Evolutionary conservation across 495 filamentous ascomycete species (phyloP).

Genomic region (Penicillium desertorum): DNA sequence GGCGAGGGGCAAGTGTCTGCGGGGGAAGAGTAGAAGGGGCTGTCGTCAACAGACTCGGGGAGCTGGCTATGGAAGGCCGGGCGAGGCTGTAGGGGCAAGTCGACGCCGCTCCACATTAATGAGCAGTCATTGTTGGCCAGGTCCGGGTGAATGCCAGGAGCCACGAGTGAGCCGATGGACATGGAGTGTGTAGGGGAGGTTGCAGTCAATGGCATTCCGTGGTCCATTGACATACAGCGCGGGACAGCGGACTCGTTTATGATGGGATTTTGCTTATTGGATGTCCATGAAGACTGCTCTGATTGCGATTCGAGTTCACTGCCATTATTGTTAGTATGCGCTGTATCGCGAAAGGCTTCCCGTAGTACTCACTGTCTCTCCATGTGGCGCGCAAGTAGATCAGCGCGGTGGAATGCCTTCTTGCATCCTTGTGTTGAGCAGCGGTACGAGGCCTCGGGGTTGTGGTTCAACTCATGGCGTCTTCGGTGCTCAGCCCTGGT

Average conservation of each 20-base stretch:
- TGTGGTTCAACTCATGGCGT: slow-evolving; percentile 86
- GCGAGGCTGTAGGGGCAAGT: slow-evolving; percentile 38
- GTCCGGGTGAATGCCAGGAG: slow-evolving; percentile 43
- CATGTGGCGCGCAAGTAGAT: slow-evolving; percentile 75
- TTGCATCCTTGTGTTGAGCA: slow-evolving; percentile 70
- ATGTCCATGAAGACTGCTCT: slow-evolving; percentile 36
- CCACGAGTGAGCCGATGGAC: slow-evolving; percentile 48
- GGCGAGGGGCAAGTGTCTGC: slow-evolving; percentile 48
- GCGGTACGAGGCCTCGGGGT: slow-evolving; percentile 61
- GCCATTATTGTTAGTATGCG: slow-evolving; percentile 14
- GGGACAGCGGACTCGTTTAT: slow-evolving; percentile 28
- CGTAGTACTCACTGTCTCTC: slow-evolving; percentile 70
- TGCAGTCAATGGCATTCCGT: slow-evolving; percentile 28
- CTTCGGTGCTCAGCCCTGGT: slow-evolving; percentile 82
- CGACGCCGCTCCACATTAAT: slow-evolving; percentile 43
- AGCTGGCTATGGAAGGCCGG: slow-evolving; percentile 37
- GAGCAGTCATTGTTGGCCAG: slow-evolving; percentile 37
- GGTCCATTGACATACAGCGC: slow-evolving; percentile 32
- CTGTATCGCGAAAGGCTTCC: background rate
- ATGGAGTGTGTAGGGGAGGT: slow-evolving; percentile 39
- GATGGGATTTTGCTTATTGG: slow-evolving; percentile 25
- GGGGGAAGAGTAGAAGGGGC: slow-evolving; percentile 43
- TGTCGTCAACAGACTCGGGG: slow-evolving; percentile 42
- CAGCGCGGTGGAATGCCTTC: slow-evolving; percentile 76
- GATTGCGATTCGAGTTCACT: slow-evolving; percentile 46